Evolutionary conservation across 495 filamentous ascomycete species (phyloP), one percentile per base, ranked within the genome.

Genomic region (Friedmanniomyces simplex): DNA sequence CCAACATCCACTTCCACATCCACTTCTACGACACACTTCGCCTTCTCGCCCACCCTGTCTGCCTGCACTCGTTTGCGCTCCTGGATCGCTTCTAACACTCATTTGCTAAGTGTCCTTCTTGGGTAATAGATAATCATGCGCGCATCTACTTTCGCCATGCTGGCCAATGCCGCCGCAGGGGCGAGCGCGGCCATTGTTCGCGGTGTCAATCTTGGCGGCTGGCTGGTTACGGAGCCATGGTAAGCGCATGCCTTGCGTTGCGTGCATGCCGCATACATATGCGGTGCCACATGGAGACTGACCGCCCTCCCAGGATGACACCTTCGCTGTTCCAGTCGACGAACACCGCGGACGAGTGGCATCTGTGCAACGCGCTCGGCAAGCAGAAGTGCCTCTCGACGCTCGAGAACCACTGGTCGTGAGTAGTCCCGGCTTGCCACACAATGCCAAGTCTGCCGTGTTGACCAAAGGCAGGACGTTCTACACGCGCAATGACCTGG

Each of bases 171-270:
- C 5, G 18, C 18, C 5, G 18, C 39, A 2, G 39, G 39, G 3
- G 39, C 39, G 14, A 43, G 39, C 39, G 39, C 39, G 39, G 14
- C 4, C 39, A 43, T 53, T 16, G 41, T 58, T 34, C 56, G 56
- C 12, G 56, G 56, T 18, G 56, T 58, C 14, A 58, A 58, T 42
- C 36, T 53, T 30, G 56, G 56, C 10, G 56, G 56, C 1, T 58
- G 56, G 56, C 50, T 58, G 48, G 56, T 58, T 10, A 50, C 47
- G 26, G 56, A 58, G 24, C 56, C 47, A 46, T 58, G 56, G 54
- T 55, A 37, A 10, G 21, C 39, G 28, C 39, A 46, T 20, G 24
- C 42, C 21, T 34, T 32, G 28, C 28, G 10, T 32, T 10, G 3
- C 28, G 28, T 3, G 28, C 28, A 32, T 32, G 3, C 4, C 10